These are phyloP conservation scores for Geotrichum carabidarum DNA, from an alignment of 1,139 yeast species.

Conservation along the genomic window DNA sequence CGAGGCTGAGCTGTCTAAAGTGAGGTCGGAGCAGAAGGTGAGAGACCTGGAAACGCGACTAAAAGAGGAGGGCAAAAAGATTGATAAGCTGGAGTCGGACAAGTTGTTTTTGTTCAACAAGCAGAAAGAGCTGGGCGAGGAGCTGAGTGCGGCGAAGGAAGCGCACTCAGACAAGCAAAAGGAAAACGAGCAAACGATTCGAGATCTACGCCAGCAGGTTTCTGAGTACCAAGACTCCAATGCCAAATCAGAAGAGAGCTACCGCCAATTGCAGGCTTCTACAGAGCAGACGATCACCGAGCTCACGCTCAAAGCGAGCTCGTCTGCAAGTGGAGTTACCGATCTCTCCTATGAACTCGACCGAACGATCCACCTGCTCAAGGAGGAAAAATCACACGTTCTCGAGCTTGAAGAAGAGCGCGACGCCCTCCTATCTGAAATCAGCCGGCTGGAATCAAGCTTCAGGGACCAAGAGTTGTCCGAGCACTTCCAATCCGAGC, in stretches of 20 bases:
- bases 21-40: conserved; percentile 35
- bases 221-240: conserved; percentile 20
- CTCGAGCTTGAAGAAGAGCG: conserved; percentile 15
- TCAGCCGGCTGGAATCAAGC: conserved; percentile 38
- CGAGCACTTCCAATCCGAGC: conserved; percentile 47
- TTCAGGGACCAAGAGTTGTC: conserved; percentile 39
- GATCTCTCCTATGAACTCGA: conserved; percentile 21
- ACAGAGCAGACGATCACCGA: conserved; percentile 5
- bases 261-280: conserved; percentile 18
- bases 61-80: conserved; percentile 34
- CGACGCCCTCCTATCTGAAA: conserved; percentile 34
- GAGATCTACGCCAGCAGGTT: conserved; percentile 22
- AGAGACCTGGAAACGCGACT: conserved; percentile 35
- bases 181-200: conserved; percentile 26
- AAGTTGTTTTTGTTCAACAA: conserved; percentile 43
- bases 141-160: conserved; percentile 34
- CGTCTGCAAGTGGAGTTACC: neutral
- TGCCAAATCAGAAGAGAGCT: conserved; percentile 1
- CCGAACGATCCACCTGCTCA: conserved; percentile 14
- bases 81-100: conserved; percentile 39
- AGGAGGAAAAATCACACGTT: conserved; percentile 7
- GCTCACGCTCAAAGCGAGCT: neutral
- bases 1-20: conserved; percentile 34
- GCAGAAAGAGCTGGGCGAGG: conserved; percentile 35
- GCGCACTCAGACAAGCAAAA: conserved; percentile 28